Conservation (phyloP, 2,329 filamentous ascomycete species). For the Tricladium varicosporioides region DNA sequence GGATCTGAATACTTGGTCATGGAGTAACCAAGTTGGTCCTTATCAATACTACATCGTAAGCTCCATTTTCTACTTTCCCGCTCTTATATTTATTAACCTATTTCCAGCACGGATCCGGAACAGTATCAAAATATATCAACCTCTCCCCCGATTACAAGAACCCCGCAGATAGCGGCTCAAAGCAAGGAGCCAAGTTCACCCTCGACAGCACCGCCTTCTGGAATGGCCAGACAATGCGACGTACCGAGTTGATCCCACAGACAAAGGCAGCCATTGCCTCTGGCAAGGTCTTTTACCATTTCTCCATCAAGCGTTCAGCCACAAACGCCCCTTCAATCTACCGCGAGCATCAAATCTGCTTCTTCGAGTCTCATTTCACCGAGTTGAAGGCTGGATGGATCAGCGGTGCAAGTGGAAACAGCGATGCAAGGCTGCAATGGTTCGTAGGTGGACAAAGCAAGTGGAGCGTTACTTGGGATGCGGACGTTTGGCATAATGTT, state of each 20-base stretch:
- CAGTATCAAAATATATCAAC: conserved; percentile 38
- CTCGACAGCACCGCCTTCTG: conserved; percentile 64
- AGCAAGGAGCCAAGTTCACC: conserved; percentile 66
- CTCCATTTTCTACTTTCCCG: not conserved
- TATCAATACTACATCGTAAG: conserved; percentile 70
- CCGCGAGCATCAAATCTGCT: conserved; percentile 63
- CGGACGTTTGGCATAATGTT: conserved; percentile 71
- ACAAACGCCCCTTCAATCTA: conserved; percentile 58
- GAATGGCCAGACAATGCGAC: conserved; percentile 71
- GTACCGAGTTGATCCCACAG: conserved; percentile 72
- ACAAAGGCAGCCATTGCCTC: conserved; percentile 61
- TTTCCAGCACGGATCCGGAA: conserved; percentile 53
- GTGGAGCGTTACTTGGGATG: conserved; percentile 60
- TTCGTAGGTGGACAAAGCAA: conserved; percentile 57
- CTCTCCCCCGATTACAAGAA: conserved; percentile 49
- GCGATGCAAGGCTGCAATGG: conserved; percentile 61
- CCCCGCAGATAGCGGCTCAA: conserved; percentile 54
- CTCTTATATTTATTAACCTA: not conserved
- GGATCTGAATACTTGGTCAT: conserved; percentile 62
- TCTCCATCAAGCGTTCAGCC: conserved; percentile 59
- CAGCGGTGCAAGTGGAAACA: conserved; percentile 43
- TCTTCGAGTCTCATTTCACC: conserved; percentile 71
- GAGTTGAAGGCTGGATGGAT: conserved; percentile 70
- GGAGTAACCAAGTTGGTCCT: conserved; percentile 64
- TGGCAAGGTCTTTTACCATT: conserved; percentile 69